Evolutionary conservation across 768 basidiomycete genomes (phyloP).

Genomic region (Boletellus ananas): DNA sequence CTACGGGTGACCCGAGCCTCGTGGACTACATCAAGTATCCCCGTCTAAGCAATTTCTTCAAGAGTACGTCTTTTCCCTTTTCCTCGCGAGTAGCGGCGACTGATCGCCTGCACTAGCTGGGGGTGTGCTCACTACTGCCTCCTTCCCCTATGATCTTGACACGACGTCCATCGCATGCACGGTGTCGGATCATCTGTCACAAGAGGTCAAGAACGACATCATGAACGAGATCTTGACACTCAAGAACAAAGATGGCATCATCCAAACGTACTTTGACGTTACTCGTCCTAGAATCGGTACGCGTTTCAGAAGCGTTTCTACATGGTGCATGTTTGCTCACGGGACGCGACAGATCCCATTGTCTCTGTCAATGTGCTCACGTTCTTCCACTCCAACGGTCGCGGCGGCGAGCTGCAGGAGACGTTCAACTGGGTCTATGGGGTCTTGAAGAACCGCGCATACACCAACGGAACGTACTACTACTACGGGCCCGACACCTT

Average conservation of each 20-base stretch:
- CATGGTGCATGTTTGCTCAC: background rate
- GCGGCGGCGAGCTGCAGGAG: conserved; percentile 14
- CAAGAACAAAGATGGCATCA: conserved; percentile 18
- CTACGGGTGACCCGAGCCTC: conserved; percentile 13
- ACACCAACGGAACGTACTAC: conserved; percentile 17
- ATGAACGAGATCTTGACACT: conserved; percentile 19
- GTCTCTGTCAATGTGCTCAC: conserved; percentile 21
- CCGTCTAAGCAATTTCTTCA: conserved; percentile 19
- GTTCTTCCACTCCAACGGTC: conserved; percentile 20
- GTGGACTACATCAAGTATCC: conserved; percentile 18
- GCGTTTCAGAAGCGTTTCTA: background rate
- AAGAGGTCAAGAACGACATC: conserved; percentile 17
- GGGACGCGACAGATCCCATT: conserved; percentile 8
- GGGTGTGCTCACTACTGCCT: conserved; percentile 6
- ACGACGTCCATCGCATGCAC: conserved; percentile 20
- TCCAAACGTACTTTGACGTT: conserved; percentile 19
- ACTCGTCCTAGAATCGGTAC: conserved; percentile 20
- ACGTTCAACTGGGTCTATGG: conserved; percentile 20
- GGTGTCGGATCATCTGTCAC: conserved; percentile 11
- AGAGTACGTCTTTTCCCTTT: conserved; percentile 6
- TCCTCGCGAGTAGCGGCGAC: background rate
- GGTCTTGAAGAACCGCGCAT: conserved; percentile 22
- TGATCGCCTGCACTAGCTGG: conserved; percentile 7
- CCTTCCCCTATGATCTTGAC: conserved; percentile 18
- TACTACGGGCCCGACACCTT: conserved; percentile 18